phyloP scores from a whole-genome alignment of 176 grass and related monocot species.

The Zoysia japonica region DNA sequence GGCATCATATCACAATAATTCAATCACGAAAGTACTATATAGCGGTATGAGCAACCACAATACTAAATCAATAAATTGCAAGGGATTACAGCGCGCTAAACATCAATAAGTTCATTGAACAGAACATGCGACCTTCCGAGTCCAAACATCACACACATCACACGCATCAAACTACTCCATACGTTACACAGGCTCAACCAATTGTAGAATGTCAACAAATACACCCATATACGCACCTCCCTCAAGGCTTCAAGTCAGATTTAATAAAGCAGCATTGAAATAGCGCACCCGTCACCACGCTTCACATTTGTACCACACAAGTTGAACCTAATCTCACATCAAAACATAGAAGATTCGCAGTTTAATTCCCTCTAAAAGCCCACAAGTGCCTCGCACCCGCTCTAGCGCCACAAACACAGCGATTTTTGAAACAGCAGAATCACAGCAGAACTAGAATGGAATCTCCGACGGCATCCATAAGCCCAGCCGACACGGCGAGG shows the following conservation, averaged over 20 bases:
- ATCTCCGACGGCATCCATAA: not conserved
- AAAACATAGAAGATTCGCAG: slow-evolving; percentile 1
- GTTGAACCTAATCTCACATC: not conserved
- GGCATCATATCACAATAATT: no score
- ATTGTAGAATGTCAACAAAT: not conserved
- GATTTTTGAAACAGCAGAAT: slow-evolving; percentile 14
- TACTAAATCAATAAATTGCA: not conserved
- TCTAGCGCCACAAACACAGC: not conserved
- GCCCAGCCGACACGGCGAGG: not conserved
- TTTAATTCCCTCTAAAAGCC: not conserved
- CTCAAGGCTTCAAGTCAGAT: not conserved
- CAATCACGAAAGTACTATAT: not conserved
- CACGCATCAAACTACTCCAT: not conserved
- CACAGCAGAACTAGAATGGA: not conserved
- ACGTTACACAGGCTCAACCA: not conserved
- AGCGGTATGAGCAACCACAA: not conserved
- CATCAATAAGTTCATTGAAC: not conserved
- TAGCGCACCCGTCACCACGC: not conserved
- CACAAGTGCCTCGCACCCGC: not conserved
- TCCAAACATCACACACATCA: not conserved
- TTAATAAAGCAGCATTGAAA: not conserved
- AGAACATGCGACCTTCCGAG: not conserved
- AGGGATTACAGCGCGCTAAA: not conserved
- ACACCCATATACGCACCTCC: not conserved
- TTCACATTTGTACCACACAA: not conserved